phyloP scores from a whole-genome alignment of 192 early-diverging fungal genomes.

The Rhizoclosmatium globosum region DNA sequence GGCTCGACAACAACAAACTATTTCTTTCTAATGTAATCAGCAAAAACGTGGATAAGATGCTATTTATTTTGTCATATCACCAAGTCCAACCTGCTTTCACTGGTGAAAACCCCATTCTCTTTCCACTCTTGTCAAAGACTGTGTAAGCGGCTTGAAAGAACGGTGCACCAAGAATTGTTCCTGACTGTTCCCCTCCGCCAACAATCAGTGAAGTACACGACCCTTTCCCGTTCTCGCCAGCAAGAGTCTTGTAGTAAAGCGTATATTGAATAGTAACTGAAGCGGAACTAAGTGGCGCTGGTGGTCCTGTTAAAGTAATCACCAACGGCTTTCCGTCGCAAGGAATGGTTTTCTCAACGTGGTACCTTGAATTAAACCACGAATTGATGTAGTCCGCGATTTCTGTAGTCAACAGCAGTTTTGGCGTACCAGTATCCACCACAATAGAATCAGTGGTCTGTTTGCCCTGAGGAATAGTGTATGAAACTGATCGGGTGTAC shows the following conservation, averaged over 20 bases:
- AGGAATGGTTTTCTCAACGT: neutral
- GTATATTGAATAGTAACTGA: neutral
- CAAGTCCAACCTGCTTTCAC: neutral
- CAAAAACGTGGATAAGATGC: too few species aligned
- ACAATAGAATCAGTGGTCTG: neutral
- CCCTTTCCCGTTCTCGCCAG: neutral
- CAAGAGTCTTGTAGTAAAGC: neutral
- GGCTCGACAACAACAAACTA: too few species aligned
- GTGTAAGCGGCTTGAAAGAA: conserved; percentile 19
- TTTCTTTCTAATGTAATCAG: too few species aligned
- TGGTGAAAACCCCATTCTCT: neutral
- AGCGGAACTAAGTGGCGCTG: neutral
- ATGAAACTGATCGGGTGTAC: too few species aligned
- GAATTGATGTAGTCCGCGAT: conserved; percentile 3
- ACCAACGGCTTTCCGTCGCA: neutral
- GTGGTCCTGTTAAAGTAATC: neutral
- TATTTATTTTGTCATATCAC: too few species aligned
- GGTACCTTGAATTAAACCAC: conserved; percentile 5
- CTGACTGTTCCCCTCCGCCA: neutral
- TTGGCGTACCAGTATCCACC: conserved; percentile 13
- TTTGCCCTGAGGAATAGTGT: too few species aligned
- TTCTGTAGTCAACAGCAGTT: conserved; percentile 1
- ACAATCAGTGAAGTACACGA: neutral
- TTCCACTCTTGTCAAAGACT: conserved; percentile 5
- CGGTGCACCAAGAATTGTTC: conserved; percentile 20